Percentiles rank a stretch among this genome's conserved stretches.
These are phyloP conservation scores for Malus hybrid DNA, from an alignment of 331 rosid genomes.

Conservation along the genomic window DNA sequence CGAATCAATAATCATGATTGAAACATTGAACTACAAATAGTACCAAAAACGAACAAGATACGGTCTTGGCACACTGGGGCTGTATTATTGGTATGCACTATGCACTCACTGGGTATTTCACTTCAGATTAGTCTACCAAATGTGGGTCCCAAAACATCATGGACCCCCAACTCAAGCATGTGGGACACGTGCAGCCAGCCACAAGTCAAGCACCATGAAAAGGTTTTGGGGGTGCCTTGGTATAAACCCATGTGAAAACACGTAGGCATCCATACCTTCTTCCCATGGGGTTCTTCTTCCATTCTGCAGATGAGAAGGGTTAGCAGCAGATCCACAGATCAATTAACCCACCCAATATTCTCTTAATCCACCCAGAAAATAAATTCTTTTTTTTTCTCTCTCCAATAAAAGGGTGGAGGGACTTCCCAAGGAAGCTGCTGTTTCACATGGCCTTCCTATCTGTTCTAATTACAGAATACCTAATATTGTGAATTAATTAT, in stretches of 20 bases:
- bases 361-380: neutral
- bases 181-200: slow-evolving; percentile 41
- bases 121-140: neutral
- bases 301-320: neutral
- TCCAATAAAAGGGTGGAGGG: slow-evolving; percentile 36
- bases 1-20: neutral
- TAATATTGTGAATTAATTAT: slow-evolving; percentile 6
- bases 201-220: slow-evolving; percentile 22
- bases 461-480: slow-evolving; percentile 23
- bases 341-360: neutral
- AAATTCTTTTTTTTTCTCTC: neutral
- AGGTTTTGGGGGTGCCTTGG: slow-evolving; percentile 26
- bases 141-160: slow-evolving; percentile 13
- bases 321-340: neutral
- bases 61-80: neutral
- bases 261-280: slow-evolving; percentile 22
- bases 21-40: neutral
- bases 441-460: slow-evolving; percentile 56
- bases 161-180: slow-evolving; percentile 18
- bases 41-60: neutral
- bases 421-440: slow-evolving; percentile 58
- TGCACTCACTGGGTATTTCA: neutral
- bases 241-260: slow-evolving; percentile 38
- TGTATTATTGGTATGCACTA: neutral
- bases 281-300: slow-evolving; percentile 12